Evolutionary conservation across 2,329 filamentous ascomycete species (phyloP), one percentile per base, ranked within the genome.

Genomic region (Pseudonectria buxi): DNA sequence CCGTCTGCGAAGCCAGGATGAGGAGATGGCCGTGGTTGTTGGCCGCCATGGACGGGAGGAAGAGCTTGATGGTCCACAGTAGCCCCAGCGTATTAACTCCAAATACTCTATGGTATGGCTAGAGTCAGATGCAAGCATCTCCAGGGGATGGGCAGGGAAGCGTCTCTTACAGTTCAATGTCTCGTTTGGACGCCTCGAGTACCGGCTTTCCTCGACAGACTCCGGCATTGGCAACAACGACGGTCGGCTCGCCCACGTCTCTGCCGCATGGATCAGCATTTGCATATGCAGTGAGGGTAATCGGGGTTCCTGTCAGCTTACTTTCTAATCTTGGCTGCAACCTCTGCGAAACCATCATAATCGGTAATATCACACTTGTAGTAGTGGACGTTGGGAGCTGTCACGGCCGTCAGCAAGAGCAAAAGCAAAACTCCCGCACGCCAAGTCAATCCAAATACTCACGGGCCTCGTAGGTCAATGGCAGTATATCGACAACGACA

Each of bases 21-120:
- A 80, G 71, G 29, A 81, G 52, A 62, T 77, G 76, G 14, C 77
- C 76, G 56, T 80, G 76, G 54, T 78, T 75, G 2, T 49, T 49
- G 10, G 53, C 46, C 24, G 74, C 55, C 63, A 81, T 75, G 26
- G 56, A 47, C 0, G 76, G 76, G 2, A 81, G 57, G 54, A 79
- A 78, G 34, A 74, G 63, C 45, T 72, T 70, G 2, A 67, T 56
- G 9, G 78, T 62, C 59, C 68, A 71, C 57, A 75, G 75, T 55
- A 80, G 74, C 0, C 69, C 60, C 11, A 78, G 54, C 1, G 69
- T 63, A 54, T 81, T 81, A 36, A 80, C 70, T 32, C 70, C 68
- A 55, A 81, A 78, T 37, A 72, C 74, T 13, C 40, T 42, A 14
- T 10, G 14, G 9, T 11, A 22, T n/a, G n/a, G n/a, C 16, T 11